Percentiles rank a stretch among this genome's conserved stretches.
Conservation (phyloP, 176 grass and related monocot species). For the Phoenix dactylifera region DNA sequence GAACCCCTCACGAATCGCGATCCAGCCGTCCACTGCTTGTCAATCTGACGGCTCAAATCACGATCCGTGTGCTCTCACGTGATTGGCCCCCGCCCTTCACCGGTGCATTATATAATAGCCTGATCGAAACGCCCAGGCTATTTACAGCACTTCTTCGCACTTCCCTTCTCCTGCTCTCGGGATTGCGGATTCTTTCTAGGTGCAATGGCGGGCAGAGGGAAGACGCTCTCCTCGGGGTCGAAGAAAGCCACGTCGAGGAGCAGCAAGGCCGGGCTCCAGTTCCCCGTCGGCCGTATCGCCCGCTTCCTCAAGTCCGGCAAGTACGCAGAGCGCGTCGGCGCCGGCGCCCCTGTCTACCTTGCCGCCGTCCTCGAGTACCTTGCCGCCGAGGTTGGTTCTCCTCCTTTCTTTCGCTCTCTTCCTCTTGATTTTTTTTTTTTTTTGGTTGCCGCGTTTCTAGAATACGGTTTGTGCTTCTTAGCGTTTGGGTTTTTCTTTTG, state of each 20-base stretch:
- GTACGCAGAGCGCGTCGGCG: constrained; percentile 96
- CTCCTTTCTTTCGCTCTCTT: not conserved
- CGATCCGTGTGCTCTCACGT: constrained; percentile 42
- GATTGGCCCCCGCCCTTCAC: constrained; percentile 17
- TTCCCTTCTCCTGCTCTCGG: not conserved
- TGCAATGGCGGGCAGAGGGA: constrained; percentile 33
- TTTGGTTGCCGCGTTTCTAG: too few relatives aligned
- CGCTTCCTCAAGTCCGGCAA: constrained; percentile 94
- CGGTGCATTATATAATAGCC: constrained; percentile 12
- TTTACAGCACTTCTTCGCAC: not conserved
- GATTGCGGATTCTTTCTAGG: too few relatives aligned
- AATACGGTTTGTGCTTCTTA: too few relatives aligned
- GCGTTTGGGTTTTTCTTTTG: too few relatives aligned
- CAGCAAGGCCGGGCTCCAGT: constrained; percentile 96
- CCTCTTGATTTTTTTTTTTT: not conserved
- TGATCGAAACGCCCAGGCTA: not conserved
- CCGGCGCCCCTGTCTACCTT: constrained; percentile 87
- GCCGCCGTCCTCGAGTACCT: constrained; percentile 97
- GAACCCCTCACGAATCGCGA: not conserved
- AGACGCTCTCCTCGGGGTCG: constrained; percentile 71
- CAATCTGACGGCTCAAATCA: not conserved
- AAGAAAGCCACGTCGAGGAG: constrained; percentile 88
- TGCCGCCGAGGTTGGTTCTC: constrained; percentile 62
- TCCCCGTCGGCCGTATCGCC: constrained; percentile 87
- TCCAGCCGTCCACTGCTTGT: not conserved